Conservation (phyloP, 352 stramenopile genomes). For the Phytopythium helicoides region DNA sequence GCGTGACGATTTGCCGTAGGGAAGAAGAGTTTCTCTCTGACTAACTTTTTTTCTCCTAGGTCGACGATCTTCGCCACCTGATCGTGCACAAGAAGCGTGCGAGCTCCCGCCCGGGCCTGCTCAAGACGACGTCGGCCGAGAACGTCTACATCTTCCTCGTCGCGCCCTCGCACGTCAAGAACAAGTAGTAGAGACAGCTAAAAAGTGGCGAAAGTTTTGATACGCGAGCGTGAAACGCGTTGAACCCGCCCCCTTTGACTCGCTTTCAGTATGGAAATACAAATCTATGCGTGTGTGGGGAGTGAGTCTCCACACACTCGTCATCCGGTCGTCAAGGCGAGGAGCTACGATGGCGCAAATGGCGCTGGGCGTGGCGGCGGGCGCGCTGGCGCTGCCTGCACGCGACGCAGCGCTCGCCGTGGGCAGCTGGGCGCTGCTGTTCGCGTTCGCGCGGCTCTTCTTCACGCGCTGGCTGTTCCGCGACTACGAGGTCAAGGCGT, state of each 20-base stretch:
- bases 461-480: slow-evolving; percentile 85
- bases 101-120: slow-evolving; percentile 39
- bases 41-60: slow-evolving; percentile 9
- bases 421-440: slow-evolving; percentile 50
- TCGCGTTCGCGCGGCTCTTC: slow-evolving; percentile 75
- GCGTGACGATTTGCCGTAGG: neutral
- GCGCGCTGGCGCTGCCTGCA: slow-evolving; percentile 22
- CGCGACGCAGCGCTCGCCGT: slow-evolving; percentile 26
- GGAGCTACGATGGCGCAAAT: neutral
- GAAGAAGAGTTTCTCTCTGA: too few species aligned
- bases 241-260: too few species aligned
- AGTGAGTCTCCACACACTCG: too few species aligned
- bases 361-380: slow-evolving; percentile 2
- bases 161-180: slow-evolving; percentile 62
- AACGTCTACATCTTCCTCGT: slow-evolving; percentile 82
- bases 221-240: too few species aligned
- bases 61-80: slow-evolving; percentile 66
- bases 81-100: slow-evolving; percentile 60
- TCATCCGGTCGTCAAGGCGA: too few species aligned
- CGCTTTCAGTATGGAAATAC: too few species aligned
- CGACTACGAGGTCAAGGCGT: slow-evolving; percentile 74
- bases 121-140: slow-evolving; percentile 53
- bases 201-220: too few species aligned
- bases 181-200: slow-evolving; percentile 30
- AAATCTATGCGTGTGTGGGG: too few species aligned